Evolutionary conservation across 768 basidiomycete genomes (phyloP), one percentile per base, ranked within the genome.

Genomic region (Tubosaeta sp.): DNA sequence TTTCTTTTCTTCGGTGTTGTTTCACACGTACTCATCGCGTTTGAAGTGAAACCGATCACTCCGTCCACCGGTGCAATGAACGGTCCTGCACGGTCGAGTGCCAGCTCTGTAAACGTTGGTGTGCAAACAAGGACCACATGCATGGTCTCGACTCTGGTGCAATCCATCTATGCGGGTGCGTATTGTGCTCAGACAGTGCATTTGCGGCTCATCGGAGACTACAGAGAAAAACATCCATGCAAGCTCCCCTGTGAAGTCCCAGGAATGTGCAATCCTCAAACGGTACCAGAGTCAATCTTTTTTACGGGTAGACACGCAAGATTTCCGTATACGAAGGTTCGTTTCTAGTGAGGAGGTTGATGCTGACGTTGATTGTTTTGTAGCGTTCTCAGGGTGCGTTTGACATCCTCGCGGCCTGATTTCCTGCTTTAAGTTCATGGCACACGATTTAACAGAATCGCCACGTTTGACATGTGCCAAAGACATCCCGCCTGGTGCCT

Each of bases 291-390:
- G 48, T 78, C 82, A 0, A 76, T 85, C 31, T 78, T 83, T 0
- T 85, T 85, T 56, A 77, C 75, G 0, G 84, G 83, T 0, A 70
- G 64, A 51, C 78, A 84, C 44, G 80, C 82, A 53, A 81, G 76
- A 1, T 85, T 84, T 57, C 76, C 80, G 58, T 85, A 81, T 47
- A 85, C 84, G 0, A 85, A 84, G 73, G 84, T 80, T 46, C 26
- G 60, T 50, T 34, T 29, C n/a, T n/a, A n/a, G n/a, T n/a, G n/a
- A 14, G 6, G 6, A 19, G 5, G 11, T 29, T 31, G 9, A 31
- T 19, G 41, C 34, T 22, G 26, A 27, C 1, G 1, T 26, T 46
- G 12, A 50, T 22, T 22, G n/a, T 22, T 3, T 22, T 22, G 22
- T 3, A 22, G 22, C 3, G 3, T 22, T 22, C 22, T 3, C 82